Conservation (phyloP, 208 protist genomes). For the Phytomonas francai region DNA sequence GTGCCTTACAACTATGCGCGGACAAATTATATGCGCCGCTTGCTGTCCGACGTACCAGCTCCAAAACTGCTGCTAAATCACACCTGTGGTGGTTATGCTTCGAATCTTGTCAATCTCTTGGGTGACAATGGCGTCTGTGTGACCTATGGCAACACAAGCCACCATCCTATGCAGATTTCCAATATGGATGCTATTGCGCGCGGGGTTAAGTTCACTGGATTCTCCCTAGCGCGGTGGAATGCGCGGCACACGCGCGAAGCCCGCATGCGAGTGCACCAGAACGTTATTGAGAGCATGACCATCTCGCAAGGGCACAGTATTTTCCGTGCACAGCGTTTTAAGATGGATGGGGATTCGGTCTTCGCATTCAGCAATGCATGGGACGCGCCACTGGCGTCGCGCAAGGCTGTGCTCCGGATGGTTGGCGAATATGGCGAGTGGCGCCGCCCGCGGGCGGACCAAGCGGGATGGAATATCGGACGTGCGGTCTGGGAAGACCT, state of each 20-base stretch:
- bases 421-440: constrained; percentile 90
- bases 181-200: constrained; percentile 90
- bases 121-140: constrained; percentile 89
- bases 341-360: constrained; percentile 79
- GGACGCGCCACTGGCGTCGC: constrained; percentile 63
- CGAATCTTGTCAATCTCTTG: constrained; percentile 84
- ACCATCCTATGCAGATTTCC: constrained; percentile 89
- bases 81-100: constrained; percentile 88
- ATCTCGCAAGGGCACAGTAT: constrained; percentile 83
- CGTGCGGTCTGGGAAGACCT: constrained; percentile 84
- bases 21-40: constrained; percentile 86
- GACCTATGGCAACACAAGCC: constrained; percentile 95
- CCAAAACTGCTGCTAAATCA: constrained; percentile 93
- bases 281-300: constrained; percentile 87
- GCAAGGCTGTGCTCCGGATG: constrained; percentile 84
- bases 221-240: constrained; percentile 90
- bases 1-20: constrained; percentile 83
- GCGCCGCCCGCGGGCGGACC: constrained; percentile 68
- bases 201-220: constrained; percentile 88
- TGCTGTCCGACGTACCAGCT: constrained; percentile 90
- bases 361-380: constrained; percentile 89
- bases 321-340: constrained; percentile 85
- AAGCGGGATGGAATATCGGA: constrained; percentile 76
- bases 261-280: constrained; percentile 83
- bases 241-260: constrained; percentile 75